These are phyloP conservation scores for Syncephalis fuscata DNA, from an alignment of 371 early-diverging fungal genomes.

Conservation along the genomic window DNA sequence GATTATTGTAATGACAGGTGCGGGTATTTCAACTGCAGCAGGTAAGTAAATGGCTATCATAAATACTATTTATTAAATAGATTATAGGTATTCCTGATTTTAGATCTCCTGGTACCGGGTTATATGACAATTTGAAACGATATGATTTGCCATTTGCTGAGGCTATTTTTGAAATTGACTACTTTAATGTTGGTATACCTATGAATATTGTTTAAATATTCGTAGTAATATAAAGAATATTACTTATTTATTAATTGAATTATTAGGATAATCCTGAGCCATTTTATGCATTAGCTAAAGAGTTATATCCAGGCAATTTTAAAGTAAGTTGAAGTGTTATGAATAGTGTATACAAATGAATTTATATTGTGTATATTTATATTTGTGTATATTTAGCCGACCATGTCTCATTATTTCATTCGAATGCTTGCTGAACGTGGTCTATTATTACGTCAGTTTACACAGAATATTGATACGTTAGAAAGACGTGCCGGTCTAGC, in stretches of 20 bases:
- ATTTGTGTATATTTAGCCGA: constrained; percentile 30
- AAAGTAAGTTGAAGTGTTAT: constrained; percentile 11
- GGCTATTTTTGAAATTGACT: constrained; percentile 86
- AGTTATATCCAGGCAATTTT: constrained; percentile 74
- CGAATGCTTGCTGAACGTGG: constrained; percentile 53
- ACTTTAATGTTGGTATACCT: constrained; percentile 39
- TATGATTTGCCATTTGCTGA: constrained; percentile 83
- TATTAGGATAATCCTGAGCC: constrained; percentile 58
- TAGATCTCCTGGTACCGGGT: constrained; percentile 78
- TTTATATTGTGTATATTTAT: neutral
- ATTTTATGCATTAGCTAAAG: constrained; percentile 80
- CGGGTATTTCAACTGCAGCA: constrained; percentile 85
- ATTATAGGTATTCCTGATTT: constrained; percentile 69
- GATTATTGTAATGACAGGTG: constrained; percentile 86
- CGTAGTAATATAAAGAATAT: too few relatives aligned
- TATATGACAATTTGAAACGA: constrained; percentile 75
- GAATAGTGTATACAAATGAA: too few relatives aligned
- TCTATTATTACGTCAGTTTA: constrained; percentile 64
- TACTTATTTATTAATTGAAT: neutral
- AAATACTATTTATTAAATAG: constrained; percentile 7
- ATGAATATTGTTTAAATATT: neutral
- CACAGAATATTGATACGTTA: constrained; percentile 94
- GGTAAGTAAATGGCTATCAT: too few relatives aligned
- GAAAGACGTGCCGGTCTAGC: constrained; percentile 71
- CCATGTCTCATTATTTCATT: constrained; percentile 75